phyloP scores from a whole-genome alignment of 257 asterid genomes.

The Coffea canephora region DNA sequence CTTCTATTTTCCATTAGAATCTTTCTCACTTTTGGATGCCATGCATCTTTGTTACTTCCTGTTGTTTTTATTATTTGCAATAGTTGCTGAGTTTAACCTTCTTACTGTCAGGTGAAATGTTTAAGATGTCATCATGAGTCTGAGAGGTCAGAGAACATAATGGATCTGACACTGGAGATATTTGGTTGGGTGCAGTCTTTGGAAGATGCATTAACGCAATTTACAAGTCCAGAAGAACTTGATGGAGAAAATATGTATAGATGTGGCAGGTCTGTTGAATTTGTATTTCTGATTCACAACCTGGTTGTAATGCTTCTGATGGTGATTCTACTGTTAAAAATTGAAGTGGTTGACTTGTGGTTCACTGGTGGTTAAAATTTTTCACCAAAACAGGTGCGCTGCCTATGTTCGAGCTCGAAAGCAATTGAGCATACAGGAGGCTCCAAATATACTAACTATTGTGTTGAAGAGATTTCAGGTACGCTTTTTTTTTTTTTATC shows the following conservation, averaged over 20 bases:
- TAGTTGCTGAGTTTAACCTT: slow-evolving; percentile 11
- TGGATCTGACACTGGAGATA: slow-evolving; percentile 90
- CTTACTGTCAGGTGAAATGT: slow-evolving; percentile 62
- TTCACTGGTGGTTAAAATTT: slow-evolving; percentile 19
- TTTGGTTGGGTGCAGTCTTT: slow-evolving; percentile 73
- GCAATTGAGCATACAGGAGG: slow-evolving; percentile 72
- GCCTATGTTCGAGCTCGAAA: slow-evolving; percentile 70
- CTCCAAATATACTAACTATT: slow-evolving; percentile 83
- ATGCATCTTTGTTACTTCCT: neutral
- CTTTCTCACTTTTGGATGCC: slow-evolving; percentile 1
- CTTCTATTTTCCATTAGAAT: neutral
- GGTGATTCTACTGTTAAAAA: neutral
- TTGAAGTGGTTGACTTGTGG: neutral
- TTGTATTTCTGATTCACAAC: slow-evolving; percentile 2
- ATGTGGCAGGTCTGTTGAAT: slow-evolving; percentile 58
- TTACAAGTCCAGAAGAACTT: slow-evolving; percentile 79
- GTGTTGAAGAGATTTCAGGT: slow-evolving; percentile 94
- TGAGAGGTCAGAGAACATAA: slow-evolving; percentile 63
- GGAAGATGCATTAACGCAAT: slow-evolving; percentile 81
- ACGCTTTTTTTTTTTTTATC: neutral
- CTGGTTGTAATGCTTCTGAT: neutral
- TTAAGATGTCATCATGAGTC: slow-evolving; percentile 73
- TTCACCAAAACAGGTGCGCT: slow-evolving; percentile 52
- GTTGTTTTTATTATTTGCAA: neutral
- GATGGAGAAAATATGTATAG: slow-evolving; percentile 90